Base-by-base conservation (phyloP, 331 rosid genomes). In the Cydonia oblonga region DNA sequence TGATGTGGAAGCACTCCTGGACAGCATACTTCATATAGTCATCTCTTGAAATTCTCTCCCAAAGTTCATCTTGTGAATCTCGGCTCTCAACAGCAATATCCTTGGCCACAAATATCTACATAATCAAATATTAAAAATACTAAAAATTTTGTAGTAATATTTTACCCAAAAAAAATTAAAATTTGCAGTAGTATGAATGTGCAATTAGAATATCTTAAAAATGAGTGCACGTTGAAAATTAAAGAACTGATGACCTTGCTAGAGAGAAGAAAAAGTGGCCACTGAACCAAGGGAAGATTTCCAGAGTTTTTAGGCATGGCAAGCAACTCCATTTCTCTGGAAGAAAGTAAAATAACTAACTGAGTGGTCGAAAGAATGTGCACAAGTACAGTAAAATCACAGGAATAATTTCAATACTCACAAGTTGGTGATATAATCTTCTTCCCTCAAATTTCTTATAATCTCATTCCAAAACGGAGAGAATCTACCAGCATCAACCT, bases 381-480 rank as follows among this genome's bases (percentile, higher is more conserved):
- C 53, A 23, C 2, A 26, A 70, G 7, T 18, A 61, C 61, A 38
- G 19, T 53, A 58, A 59, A 72, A 56, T 11, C 13, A 67, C 18
- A 11, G 25, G 24, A 70, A 18, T 30, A 24, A 61, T 54, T 53
- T 7, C 35, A 56, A 61, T 23, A 86, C 98, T 93, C 82, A 93
- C 98, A 86, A 79, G 88, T 86, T 82, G 56, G 96, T 88, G 60
- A 93, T 79, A 69, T 93, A 93, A 77, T 93, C 98, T 80, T 93
- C 98, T 82, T 93, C 97, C 82, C 98, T 85, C 20, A 93, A 81
- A 81, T 81, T 91, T 77, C 78, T 79, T 63, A 91, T 66, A 71
- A 93, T 91, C 79, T 93, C 98, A 84, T 93, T 91, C 98, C 98
- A 93, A 84, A 89, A 88, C 11, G 98, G 98, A 63, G 96, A 84